Evolutionary conservation across 768 basidiomycete species (phyloP).

Genomic region (Lactarius tabidus): DNA sequence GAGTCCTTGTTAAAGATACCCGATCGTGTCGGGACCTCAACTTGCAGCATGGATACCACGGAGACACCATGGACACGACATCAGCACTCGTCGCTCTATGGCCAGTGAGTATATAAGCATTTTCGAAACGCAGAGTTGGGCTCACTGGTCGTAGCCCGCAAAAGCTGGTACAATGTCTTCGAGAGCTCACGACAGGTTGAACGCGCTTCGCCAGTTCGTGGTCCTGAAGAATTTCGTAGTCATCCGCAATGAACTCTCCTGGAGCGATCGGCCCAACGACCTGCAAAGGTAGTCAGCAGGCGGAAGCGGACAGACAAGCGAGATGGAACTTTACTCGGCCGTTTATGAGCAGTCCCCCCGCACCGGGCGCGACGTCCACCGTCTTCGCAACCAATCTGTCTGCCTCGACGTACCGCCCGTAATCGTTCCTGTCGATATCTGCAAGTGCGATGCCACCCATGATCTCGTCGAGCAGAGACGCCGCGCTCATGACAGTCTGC

Average conservation of each 20-base stretch:
- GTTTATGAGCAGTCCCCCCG: conserved; percentile 68
- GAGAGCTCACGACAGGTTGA: conserved; percentile 59
- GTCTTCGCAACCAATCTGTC: conserved; percentile 49
- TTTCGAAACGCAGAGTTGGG: not conserved
- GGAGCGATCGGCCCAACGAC: conserved; percentile 67
- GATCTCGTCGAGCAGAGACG: conserved; percentile 33
- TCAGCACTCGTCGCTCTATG: conserved; percentile 53
- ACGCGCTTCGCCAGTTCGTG: conserved; percentile 75
- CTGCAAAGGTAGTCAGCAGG: conserved; percentile 38
- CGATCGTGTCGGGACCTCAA: conserved; percentile 69
- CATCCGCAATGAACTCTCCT: conserved; percentile 60
- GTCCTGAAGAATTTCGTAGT: conserved; percentile 64
- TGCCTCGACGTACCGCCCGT: conserved; percentile 42
- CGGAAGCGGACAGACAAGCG: too few relatives aligned
- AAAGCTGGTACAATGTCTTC: conserved; percentile 43
- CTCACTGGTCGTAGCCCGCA: conserved; percentile 12
- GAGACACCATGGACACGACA: conserved; percentile 66
- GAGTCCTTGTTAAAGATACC: conserved; percentile 63
- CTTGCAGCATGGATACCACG: conserved; percentile 63
- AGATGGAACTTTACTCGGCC: conserved; percentile 84
- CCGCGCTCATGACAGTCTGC: conserved; percentile 40
- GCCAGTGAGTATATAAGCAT: not conserved
- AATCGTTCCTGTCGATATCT: conserved; percentile 36
- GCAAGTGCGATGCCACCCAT: conserved; percentile 35
- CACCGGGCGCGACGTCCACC: conserved; percentile 55